Percentiles rank a stretch among this genome's conserved stretches.
phyloP scores from a whole-genome alignment of 495 filamentous ascomycete species.

The Penicillium maclennaniae region DNA sequence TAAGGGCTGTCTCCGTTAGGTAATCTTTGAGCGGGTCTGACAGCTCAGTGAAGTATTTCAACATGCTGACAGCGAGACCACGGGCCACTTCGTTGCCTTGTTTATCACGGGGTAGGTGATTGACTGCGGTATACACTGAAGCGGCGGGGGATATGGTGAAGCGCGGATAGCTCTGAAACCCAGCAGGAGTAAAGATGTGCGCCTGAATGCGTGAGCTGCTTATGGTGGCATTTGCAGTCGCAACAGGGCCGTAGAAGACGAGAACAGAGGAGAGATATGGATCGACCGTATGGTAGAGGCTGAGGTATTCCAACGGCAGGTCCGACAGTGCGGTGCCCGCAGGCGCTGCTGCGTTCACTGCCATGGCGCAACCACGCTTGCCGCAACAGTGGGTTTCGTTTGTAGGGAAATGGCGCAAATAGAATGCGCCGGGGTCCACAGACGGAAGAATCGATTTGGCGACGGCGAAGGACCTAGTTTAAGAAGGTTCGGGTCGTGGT shows the following conservation, averaged over 20 bases:
- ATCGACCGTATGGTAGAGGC: constrained; percentile 78
- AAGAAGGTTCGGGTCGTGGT: not conserved
- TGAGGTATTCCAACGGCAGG: constrained; percentile 70
- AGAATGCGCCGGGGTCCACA: not conserved
- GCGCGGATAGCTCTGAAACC: constrained; percentile 81
- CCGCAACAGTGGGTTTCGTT: not conserved
- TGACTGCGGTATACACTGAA: constrained; percentile 90
- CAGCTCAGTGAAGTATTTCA: constrained; percentile 89
- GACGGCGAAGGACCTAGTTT: not conserved
- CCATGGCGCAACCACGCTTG: constrained; percentile 32
- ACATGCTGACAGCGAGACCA: constrained; percentile 82
- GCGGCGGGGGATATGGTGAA: constrained; percentile 89
- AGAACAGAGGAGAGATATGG: constrained; percentile 70
- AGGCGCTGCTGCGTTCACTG: constrained; percentile 24
- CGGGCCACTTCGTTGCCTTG: constrained; percentile 90
- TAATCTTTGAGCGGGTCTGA: constrained; percentile 68
- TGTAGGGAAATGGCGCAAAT: not conserved
- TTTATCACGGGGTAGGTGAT: constrained; percentile 85
- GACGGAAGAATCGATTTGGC: constrained; percentile 9
- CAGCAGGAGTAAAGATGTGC: constrained; percentile 84
- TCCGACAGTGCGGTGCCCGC: constrained; percentile 32
- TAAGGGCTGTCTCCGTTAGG: constrained; percentile 34
- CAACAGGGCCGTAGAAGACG: constrained; percentile 81
- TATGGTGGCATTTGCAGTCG: constrained; percentile 75
- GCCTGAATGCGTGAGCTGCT: constrained; percentile 90